Evolutionary conservation across 2,329 filamentous ascomycete genomes (phyloP).

Genomic region (Plenodomus tracheiphilus): DNA sequence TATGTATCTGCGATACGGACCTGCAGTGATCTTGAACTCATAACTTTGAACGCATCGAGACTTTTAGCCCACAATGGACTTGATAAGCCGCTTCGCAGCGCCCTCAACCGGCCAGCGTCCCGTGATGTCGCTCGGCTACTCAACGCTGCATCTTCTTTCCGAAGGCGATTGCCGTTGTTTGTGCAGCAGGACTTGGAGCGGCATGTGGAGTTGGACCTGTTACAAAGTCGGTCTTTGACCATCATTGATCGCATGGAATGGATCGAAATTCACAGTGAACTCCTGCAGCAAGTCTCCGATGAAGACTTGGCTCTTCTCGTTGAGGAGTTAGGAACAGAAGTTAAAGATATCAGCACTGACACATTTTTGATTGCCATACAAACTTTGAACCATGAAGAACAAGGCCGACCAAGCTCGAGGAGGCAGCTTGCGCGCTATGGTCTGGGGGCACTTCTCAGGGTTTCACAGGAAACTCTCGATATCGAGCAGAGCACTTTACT

Average conservation of each 20-base stretch:
- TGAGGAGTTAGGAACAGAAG: slow-evolving; percentile 61
- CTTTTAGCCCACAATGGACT: slow-evolving; percentile 35
- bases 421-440: slow-evolving; percentile 72
- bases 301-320: slow-evolving; percentile 65
- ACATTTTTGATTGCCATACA: slow-evolving; percentile 57
- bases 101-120: slow-evolving; percentile 36
- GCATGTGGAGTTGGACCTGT: slow-evolving; percentile 72
- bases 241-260: slow-evolving; percentile 70
- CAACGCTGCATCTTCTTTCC: slow-evolving; percentile 69
- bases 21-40: slow-evolving; percentile 75
- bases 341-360: slow-evolving; percentile 52
- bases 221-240: slow-evolving; percentile 65
- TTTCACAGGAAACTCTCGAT: slow-evolving; percentile 76
- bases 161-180: slow-evolving; percentile 69
- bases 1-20: slow-evolving; percentile 76
- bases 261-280: slow-evolving; percentile 78
- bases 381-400: slow-evolving; percentile 49
- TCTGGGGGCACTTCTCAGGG: slow-evolving; percentile 71
- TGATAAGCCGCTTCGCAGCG: slow-evolving; percentile 26
- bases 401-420: slow-evolving; percentile 46
- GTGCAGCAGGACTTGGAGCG: slow-evolving; percentile 69
- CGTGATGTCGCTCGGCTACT: slow-evolving; percentile 66
- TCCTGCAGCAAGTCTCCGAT: slow-evolving; percentile 78
- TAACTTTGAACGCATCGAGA: slow-evolving; percentile 67
- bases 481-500: slow-evolving; percentile 75